A percentile compares a stretch with the other conserved stretches of the same genome.
These are phyloP conservation scores for Chimonanthus salicifolius DNA, from an alignment of 164 flowering plant genomes.

Conservation along the genomic window DNA sequence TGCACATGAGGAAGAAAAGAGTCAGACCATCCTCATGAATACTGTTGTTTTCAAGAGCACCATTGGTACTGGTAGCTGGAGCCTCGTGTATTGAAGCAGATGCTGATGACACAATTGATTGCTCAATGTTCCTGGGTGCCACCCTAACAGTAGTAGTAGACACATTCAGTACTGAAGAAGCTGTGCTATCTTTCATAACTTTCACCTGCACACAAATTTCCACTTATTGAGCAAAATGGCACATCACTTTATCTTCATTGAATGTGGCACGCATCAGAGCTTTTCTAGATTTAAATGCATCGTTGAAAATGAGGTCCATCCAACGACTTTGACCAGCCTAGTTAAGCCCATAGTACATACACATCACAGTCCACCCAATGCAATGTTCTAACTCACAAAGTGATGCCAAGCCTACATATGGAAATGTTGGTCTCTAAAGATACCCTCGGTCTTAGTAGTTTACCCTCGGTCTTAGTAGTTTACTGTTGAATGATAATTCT, in stretches of 20 bases:
- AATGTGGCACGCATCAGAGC: not conserved
- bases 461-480: not conserved
- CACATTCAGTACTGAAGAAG: conserved; percentile 33
- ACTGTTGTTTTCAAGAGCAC: conserved; percentile 22
- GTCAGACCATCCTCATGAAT: conserved; percentile 48
- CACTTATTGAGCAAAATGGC: not conserved
- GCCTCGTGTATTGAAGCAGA: conserved; percentile 34
- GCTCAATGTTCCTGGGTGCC: conserved; percentile 30
- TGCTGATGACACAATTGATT: conserved; percentile 17
- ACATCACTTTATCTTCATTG: not conserved
- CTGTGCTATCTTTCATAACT: conserved; percentile 30
- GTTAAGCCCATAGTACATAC: not conserved
- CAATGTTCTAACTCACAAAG: too few relatives aligned
- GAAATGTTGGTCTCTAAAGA: not conserved
- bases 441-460: not conserved
- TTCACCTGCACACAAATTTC: conserved; percentile 27
- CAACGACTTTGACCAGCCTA: not conserved
- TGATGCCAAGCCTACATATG: too few relatives aligned
- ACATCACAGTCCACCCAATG: not conserved
- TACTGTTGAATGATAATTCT: not conserved
- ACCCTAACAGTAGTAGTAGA: conserved; percentile 29
- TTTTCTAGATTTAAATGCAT: not conserved
- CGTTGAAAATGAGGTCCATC: not conserved
- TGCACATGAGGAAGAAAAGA: not conserved
- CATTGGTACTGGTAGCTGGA: conserved; percentile 17